phyloP scores from a whole-genome alignment of 108 stramenopile species.

The Discostella stelligeroides region DNA sequence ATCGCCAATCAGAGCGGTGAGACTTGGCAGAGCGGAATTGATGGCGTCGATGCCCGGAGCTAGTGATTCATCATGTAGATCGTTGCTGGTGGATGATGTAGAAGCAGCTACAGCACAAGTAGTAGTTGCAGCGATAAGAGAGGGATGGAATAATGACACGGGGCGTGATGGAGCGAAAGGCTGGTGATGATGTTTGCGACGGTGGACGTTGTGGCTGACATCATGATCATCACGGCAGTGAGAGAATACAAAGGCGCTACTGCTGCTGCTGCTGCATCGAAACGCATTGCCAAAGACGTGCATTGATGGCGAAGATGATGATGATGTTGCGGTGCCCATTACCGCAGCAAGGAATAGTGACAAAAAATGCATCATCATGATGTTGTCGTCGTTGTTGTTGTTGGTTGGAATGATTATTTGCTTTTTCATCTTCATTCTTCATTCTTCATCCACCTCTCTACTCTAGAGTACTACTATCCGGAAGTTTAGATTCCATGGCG shows the following conservation, averaged over 20 bases:
- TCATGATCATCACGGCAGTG: neutral
- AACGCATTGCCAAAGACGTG: neutral
- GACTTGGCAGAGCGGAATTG: slow-evolving; percentile 55
- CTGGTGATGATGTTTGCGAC: too few species aligned
- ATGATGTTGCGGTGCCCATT: neutral
- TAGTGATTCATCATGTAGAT: slow-evolving; percentile 59
- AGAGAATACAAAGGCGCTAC: neutral
- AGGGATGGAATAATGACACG: neutral
- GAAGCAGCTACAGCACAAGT: slow-evolving; percentile 9
- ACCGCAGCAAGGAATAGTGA: neutral
- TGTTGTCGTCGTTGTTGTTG: neutral
- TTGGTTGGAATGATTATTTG: neutral
- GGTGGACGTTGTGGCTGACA: too few species aligned
- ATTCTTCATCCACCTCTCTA: too few species aligned
- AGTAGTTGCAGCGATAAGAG: too few species aligned
- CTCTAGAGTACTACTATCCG: neutral
- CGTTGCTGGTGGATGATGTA: too few species aligned
- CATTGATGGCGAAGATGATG: neutral
- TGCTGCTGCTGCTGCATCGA: too few species aligned
- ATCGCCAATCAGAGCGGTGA: slow-evolving; percentile 53
- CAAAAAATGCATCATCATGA: neutral
- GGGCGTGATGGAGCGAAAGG: neutral
- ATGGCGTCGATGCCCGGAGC: slow-evolving; percentile 67
- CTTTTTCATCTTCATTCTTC: too few species aligned
- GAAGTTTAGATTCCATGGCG: too few species aligned